Evolutionary conservation across 768 basidiomycete species (phyloP), one percentile per base, ranked within the genome.

Genomic region (Russula virescens): DNA sequence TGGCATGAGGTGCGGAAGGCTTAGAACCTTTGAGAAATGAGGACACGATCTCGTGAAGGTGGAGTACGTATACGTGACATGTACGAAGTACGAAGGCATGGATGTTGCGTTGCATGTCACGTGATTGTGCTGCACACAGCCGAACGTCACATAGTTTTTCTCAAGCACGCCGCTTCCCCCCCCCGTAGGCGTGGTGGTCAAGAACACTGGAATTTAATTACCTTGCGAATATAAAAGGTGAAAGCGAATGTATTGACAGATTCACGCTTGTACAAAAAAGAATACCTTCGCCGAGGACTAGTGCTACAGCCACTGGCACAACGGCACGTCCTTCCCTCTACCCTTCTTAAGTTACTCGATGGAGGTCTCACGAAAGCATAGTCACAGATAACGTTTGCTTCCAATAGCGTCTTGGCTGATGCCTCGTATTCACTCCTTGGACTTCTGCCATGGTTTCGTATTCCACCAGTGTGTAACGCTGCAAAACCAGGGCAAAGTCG

Each of bases 401-500:
- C 97, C 58, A 99, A 75, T 60, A 98, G 74, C 7, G 83, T 78
- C 5, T 91, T 86, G 3, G 92, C 91, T 25, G 88, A 85, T 26
- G 94, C 94, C 49, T 87, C 88, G 60, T 94, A 89, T 65, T 96
- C 19, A 97, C 97, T 26, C 86, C 84, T 69, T 97, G 92, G 1
- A 97, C 97, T 64, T 98, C 95, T 13, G 86, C 80, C 84, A 91
- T 89, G 6, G 93, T 95, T 71, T 95, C 94, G 73, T 98, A 99
- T 75, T 99, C 97, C 55, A 99, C 92, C 59, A 99, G 78, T 5
- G 95, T 96, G 77, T 99, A 99, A 46, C 97, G 96, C 96, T 98
- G 69, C 54, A 18, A 34, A 47, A 50, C 21, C 46, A 7, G 52
- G 49, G 56, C n/a, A 23, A 28, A 13, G n/a, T n/a, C n/a, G n/a